These are phyloP conservation scores for Theileria annulata DNA, from an alignment of 169 alveolate genomes.

Conservation along the genomic window DNA sequence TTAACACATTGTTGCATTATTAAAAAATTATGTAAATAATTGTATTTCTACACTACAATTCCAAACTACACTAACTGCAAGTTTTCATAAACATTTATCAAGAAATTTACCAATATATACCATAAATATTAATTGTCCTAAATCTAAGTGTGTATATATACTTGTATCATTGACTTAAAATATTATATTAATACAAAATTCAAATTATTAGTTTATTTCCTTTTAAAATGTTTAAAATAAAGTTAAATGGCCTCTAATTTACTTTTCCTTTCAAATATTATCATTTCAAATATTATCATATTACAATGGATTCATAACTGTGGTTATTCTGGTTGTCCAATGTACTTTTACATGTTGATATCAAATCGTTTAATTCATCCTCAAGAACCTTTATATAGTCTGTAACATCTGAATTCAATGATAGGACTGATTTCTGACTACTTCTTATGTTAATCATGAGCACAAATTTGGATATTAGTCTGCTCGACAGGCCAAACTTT, in stretches of 20 bases:
- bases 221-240: not conserved
- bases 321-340: not conserved
- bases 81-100: not conserved
- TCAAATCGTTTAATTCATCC: slow-evolving; percentile 14
- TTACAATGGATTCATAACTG: not conserved
- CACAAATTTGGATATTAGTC: not conserved
- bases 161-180: not conserved
- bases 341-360: not conserved
- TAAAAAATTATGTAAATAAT: not conserved
- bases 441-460: slow-evolving; percentile 16
- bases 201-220: not conserved
- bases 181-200: not conserved
- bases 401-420: not conserved
- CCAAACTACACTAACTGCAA: no score
- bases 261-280: not conserved
- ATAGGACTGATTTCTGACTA: not conserved
- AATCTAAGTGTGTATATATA: no score
- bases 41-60: not conserved
- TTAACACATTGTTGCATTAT: not conserved
- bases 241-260: no score
- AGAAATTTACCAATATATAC: no score
- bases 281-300: no score
- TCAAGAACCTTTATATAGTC: slow-evolving; percentile 15
- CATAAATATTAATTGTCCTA: not conserved
- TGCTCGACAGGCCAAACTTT: slow-evolving; percentile 8